Percentiles rank a stretch among this genome's conserved stretches.
Conservation (phyloP, 768 basidiomycete species). For the Thelephora ganbajun region DNA sequence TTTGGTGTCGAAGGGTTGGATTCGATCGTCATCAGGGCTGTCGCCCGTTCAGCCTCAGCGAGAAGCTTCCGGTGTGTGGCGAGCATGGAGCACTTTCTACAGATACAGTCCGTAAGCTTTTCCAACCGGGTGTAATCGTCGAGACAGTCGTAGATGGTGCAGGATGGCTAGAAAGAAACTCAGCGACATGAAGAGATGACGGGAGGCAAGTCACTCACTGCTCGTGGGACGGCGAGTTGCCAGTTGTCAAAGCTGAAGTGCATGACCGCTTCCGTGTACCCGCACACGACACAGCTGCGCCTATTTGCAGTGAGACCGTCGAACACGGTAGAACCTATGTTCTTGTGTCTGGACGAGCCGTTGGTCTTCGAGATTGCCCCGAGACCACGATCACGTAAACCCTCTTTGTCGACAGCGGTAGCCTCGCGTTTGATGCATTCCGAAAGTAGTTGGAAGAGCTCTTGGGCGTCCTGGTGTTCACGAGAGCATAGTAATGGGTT, state of each 20-base stretch:
- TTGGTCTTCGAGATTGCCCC: slow-evolving; percentile 31
- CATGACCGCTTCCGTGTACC: slow-evolving; percentile 90
- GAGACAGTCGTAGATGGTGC: slow-evolving; percentile 70
- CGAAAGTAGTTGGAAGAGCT: slow-evolving; percentile 88
- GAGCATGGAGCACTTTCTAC: slow-evolving; percentile 78
- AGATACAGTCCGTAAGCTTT: slow-evolving; percentile 80
- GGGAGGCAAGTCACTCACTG: slow-evolving; percentile 27
- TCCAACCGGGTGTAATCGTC: slow-evolving; percentile 85
- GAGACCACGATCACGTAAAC: slow-evolving; percentile 55
- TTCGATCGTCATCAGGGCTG: slow-evolving; percentile 16
- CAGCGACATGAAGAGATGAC: slow-evolving; percentile 1
- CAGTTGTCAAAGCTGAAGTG: slow-evolving; percentile 81
- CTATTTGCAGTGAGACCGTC: slow-evolving; percentile 87
- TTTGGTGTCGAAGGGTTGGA: slow-evolving; percentile 48
- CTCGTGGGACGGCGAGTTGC: slow-evolving; percentile 62
- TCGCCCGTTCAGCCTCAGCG: slow-evolving; percentile 47
- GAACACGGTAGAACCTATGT: slow-evolving; percentile 58
- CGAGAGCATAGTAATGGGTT: slow-evolving; percentile 70
- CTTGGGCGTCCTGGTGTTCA: slow-evolving; percentile 97
- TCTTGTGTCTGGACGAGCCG: slow-evolving; percentile 13
- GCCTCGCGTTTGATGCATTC: slow-evolving; percentile 83
- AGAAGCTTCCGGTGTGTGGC: slow-evolving; percentile 57
- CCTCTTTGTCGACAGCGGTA: slow-evolving; percentile 58
- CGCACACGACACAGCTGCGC: slow-evolving; percentile 77
- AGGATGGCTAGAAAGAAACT: slow-evolving; percentile 32